A percentile compares a stretch with the other conserved stretches of the same genome.
These are phyloP conservation scores for Myxozyma neotropica DNA, from an alignment of 805 yeast genomes.

Conservation along the genomic window DNA sequence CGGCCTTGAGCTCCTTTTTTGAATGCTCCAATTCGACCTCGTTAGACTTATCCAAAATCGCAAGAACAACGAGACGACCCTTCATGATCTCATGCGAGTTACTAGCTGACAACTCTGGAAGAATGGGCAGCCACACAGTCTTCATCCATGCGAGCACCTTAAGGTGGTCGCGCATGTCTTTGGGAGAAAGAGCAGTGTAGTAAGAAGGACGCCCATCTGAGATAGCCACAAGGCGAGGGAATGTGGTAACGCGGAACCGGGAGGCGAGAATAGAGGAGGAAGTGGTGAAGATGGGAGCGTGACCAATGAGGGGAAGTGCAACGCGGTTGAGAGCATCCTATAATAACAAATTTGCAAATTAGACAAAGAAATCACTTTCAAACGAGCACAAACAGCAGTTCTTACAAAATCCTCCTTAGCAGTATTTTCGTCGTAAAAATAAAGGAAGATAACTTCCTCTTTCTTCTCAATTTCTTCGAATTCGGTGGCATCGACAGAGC, in stretches of 20 bases:
- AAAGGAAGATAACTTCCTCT: slow-evolving; percentile 43
- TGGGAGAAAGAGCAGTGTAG: slow-evolving; percentile 41
- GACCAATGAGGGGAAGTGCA: slow-evolving; percentile 41
- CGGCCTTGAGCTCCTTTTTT: slow-evolving; percentile 39
- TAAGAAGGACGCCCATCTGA: slow-evolving; percentile 36
- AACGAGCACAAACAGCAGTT: background rate
- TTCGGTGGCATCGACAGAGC: slow-evolving; percentile 38
- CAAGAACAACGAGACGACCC: slow-evolving; percentile 41
- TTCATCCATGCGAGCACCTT: slow-evolving; percentile 40
- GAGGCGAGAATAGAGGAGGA: slow-evolving; percentile 38
- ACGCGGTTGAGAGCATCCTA: slow-evolving; percentile 42
- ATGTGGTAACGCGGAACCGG: slow-evolving; percentile 37
- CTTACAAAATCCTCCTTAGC: slow-evolving; percentile 45
- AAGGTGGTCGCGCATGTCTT: slow-evolving; percentile 41
- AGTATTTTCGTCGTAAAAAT: slow-evolving; percentile 46
- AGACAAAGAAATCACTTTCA: too few relatives aligned
- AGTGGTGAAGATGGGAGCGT: slow-evolving; percentile 41
- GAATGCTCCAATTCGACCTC: slow-evolving; percentile 34
- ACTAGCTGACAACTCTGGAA: slow-evolving; percentile 45
- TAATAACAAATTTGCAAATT: background rate
- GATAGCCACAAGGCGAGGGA: slow-evolving; percentile 42
- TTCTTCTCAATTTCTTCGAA: slow-evolving; percentile 36
- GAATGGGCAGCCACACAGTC: slow-evolving; percentile 43
- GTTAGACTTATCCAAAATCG: slow-evolving; percentile 40
- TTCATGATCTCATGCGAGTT: slow-evolving; percentile 41